Base-by-base conservation (phyloP, 2,329 filamentous ascomycete genomes). In the Fusarium nisikadoi region DNA sequence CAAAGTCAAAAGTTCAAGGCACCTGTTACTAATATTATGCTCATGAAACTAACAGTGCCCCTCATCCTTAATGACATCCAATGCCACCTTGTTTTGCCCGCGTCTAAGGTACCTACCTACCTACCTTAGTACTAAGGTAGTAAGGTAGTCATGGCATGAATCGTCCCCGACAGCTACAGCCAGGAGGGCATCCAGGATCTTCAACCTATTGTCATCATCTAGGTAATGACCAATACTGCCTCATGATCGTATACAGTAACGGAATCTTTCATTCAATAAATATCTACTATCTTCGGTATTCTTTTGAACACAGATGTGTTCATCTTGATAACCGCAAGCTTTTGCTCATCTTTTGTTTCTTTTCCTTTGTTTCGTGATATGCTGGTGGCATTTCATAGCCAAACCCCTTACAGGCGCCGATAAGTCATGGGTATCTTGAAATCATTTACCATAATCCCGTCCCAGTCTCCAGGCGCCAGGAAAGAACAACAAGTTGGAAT, bases 351-450 rank as follows among this genome's bases (percentile, higher is more conserved):
- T 67, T 71, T 58, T 57, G 60, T 50, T 69, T 65, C 42, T 62
- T 68, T 49, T 68, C 46, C 63, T 62, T 53, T 53, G 54, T 62
- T 66, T 65, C 56, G 41, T 60, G 33, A 19, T 66, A 61, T 46
- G 53, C 47, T 61, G 60, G 39, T 59, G 65, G 66, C 61, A 57
- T 45, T 41, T 64, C 57, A 46, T 46, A 59, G 45, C 59, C 58
- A 50, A 67, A 47, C 41, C 53, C 67, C 60, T 71, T 53, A 46
- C 52, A 33, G 45, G 46, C 57, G 63, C 59, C 63, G 53, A 60
- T 52, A 54, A 56, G 49, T 62, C 39, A 69, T 52, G 49, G 74
- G 74, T 75, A 75, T 77, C 74, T 77, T 58, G 68, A 72, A 65
- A 61, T 64, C 52, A 68, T 71, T 68, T 65, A 62, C 68, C 69